Conservation (phyloP, 352 stramenopile species). For the Phytopythium aichiense region DNA sequence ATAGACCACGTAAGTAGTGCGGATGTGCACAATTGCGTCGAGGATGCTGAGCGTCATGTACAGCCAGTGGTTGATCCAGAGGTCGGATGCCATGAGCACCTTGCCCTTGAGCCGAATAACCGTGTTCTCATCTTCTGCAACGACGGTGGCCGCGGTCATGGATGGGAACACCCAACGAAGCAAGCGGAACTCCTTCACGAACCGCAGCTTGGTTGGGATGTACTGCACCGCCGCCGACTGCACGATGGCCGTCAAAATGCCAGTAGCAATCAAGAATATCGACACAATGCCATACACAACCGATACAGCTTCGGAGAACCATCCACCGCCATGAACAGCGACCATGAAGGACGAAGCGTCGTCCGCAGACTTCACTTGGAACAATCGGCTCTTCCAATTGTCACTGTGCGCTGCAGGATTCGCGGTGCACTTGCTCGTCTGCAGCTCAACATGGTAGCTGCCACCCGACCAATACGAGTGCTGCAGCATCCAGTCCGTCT, state of each 20-base stretch:
- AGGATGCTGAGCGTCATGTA: constrained; percentile 33
- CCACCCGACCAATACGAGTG: constrained; percentile 31
- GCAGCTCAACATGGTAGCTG: constrained; percentile 26
- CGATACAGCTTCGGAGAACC: constrained; percentile 13
- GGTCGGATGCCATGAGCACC: constrained; percentile 23
- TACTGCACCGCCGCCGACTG: constrained; percentile 11
- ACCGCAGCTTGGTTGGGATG: constrained; percentile 11
- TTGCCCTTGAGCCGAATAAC: constrained; percentile 18
- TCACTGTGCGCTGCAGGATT: constrained; percentile 4
- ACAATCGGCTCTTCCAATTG: constrained; percentile 14
- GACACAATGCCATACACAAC: constrained; percentile 23
- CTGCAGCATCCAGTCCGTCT: constrained; percentile 25
- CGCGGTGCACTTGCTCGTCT: constrained; percentile 28
- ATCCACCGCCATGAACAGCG: constrained; percentile 11
- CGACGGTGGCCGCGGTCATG: constrained; percentile 8
- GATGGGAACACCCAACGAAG: constrained; percentile 10
- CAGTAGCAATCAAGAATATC: constrained; percentile 16
- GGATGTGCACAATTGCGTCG: constrained; percentile 21
- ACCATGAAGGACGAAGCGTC: constrained; percentile 8
- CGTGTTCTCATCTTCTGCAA: background rate
- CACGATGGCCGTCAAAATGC: constrained; percentile 8
- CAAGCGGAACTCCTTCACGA: constrained; percentile 5
- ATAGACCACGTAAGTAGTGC: constrained; percentile 28
- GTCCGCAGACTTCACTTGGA: constrained; percentile 17
- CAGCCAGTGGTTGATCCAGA: constrained; percentile 45